These are phyloP conservation scores for Pyrenophora seminiperda DNA, from an alignment of 2,329 filamentous ascomycete genomes.

Conservation along the genomic window DNA sequence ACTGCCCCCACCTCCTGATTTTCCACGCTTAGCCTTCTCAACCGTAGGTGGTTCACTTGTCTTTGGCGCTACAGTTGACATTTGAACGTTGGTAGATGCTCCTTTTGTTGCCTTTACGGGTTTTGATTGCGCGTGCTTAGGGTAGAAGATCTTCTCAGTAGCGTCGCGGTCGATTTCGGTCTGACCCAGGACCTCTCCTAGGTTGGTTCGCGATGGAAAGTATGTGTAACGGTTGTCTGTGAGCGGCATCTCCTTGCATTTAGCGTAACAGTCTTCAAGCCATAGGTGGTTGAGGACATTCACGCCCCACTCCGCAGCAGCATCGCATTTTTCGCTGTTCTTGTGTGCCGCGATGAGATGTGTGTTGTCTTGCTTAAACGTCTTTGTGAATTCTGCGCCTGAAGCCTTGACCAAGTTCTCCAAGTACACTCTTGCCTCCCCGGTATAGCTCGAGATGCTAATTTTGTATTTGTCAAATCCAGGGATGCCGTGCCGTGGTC, in stretches of 20 bases:
- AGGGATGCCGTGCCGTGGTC: slow-evolving; percentile 75
- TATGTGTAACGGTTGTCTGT: slow-evolving; percentile 78
- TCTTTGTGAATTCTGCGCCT: slow-evolving; percentile 90
- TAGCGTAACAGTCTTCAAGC: slow-evolving; percentile 96
- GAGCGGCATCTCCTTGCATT: slow-evolving; percentile 75
- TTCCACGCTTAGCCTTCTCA: slow-evolving; percentile 37
- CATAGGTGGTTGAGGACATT: slow-evolving; percentile 92
- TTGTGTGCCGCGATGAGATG: slow-evolving; percentile 91
- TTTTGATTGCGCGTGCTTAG: slow-evolving; percentile 32
- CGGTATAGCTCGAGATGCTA: slow-evolving; percentile 94
- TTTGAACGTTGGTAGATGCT: slow-evolving; percentile 20
- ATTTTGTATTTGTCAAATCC: slow-evolving; percentile 79
- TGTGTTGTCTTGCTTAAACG: slow-evolving; percentile 92
- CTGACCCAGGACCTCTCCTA: slow-evolving; percentile 90
- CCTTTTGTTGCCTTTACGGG: slow-evolving; percentile 28
- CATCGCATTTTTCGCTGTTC: slow-evolving; percentile 89
- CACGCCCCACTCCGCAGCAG: slow-evolving; percentile 90
- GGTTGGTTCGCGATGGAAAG: slow-evolving; percentile 86
- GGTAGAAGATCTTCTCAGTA: slow-evolving; percentile 71
- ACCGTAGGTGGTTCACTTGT: slow-evolving; percentile 28
- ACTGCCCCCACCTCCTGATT: slow-evolving; percentile 22
- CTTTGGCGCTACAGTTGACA: slow-evolving; percentile 25
- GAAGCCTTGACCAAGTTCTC: slow-evolving; percentile 86
- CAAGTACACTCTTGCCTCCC: slow-evolving; percentile 89
- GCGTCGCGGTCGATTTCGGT: slow-evolving; percentile 77